A percentile compares a stretch with the other conserved stretches of the same genome.
Conservation (phyloP, 129 eudicot species). For the Chrysanthemum makinoi region DNA sequence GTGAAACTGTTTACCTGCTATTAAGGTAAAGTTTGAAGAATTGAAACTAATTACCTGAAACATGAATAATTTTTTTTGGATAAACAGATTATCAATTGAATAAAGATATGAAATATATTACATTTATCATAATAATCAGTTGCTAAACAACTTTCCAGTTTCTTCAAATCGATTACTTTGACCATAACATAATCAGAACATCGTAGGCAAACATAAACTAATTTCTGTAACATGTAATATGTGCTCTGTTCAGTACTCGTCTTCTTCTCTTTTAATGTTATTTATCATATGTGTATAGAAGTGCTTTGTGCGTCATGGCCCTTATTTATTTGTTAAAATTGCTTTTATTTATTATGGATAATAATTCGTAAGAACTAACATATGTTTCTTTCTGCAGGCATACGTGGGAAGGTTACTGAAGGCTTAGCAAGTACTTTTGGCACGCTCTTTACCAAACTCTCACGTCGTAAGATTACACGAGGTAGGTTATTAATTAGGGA, state of each 20-base stretch:
- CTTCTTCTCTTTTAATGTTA: neutral
- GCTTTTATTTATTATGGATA: neutral
- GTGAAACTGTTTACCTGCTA: no score
- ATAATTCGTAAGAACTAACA: neutral
- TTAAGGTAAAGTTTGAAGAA: no score
- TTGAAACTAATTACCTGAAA: no score
- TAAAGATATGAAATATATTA: neutral
- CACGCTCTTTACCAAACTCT: conserved; percentile 11
- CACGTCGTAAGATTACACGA: neutral
- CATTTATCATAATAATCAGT: neutral
- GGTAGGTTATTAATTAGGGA: conserved; percentile 14
- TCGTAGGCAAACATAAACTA: neutral
- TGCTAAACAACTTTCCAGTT: neutral
- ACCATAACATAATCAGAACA: neutral
- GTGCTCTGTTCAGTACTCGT: no score
- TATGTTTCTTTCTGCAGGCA: conserved; percentile 49
- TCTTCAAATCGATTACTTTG: neutral
- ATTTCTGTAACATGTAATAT: no score
- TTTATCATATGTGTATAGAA: neutral
- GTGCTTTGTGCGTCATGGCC: neutral
- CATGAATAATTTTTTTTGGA: no score
- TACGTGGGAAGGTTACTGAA: conserved; percentile 68
- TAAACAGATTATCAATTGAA: neutral
- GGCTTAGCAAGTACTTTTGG: conserved; percentile 33
- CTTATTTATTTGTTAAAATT: neutral